A percentile compares a stretch with the other conserved stretches of the same genome.
phyloP scores from a whole-genome alignment of 495 filamentous ascomycete genomes.

The Aspergillus egyptiacus region DNA sequence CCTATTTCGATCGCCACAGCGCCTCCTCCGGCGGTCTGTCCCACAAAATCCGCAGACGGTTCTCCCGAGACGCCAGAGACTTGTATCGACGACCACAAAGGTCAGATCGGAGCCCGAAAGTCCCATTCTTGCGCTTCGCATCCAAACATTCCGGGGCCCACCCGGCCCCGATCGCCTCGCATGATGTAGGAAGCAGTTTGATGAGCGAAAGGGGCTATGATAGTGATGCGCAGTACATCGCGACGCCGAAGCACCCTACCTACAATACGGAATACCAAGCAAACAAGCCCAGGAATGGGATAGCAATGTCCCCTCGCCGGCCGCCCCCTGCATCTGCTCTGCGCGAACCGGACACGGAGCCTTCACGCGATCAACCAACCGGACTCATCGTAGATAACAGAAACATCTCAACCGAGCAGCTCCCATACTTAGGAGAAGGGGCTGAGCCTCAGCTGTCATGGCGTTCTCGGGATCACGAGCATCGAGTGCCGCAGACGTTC shows the following conservation, averaged over 20 bases:
- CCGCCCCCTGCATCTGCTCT: conserved; percentile 3
- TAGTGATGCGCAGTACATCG: conserved; percentile 40
- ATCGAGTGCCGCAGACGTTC: conserved; percentile 2
- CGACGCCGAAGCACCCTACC: conserved; percentile 24
- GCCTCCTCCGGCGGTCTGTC: conserved; percentile 22
- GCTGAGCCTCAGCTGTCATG: conserved; percentile 4
- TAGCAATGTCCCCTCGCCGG: conserved; percentile 7
- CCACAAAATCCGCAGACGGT: conserved; percentile 30
- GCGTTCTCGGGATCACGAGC: conserved; percentile 7
- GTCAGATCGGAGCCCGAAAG: conserved; percentile 1
- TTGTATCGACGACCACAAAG: conserved; percentile 12
- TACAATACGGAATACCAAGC: conserved; percentile 4
- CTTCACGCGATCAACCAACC: not conserved
- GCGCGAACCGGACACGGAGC: conserved; percentile 5
- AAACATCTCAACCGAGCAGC: not conserved
- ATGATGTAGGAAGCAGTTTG: conserved; percentile 30
- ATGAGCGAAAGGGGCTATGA: conserved; percentile 42
- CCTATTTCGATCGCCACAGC: conserved; percentile 2
- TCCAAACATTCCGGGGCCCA: conserved; percentile 14
- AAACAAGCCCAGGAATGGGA: conserved; percentile 1
- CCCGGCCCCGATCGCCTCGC: conserved; percentile 11
- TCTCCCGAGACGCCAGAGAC: conserved; percentile 30
- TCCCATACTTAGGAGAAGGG: not conserved
- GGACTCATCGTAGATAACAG: conserved; percentile 5
- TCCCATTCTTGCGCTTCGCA: conserved; percentile 21